phyloP scores from a whole-genome alignment of 2,329 filamentous ascomycete species.

The Diaporthe australafricana region DNA sequence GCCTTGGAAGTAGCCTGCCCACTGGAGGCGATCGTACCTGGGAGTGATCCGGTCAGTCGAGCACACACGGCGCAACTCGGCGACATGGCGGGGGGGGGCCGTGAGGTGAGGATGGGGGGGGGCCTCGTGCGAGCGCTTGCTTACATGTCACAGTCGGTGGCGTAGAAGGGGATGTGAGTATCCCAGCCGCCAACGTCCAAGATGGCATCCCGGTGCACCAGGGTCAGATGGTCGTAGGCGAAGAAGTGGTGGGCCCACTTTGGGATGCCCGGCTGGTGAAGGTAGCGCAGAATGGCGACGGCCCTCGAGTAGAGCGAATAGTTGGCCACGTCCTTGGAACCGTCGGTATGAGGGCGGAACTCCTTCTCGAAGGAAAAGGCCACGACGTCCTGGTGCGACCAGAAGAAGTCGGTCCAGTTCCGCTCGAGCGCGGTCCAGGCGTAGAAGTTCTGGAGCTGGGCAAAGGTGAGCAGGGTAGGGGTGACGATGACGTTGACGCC shows the following conservation, averaged over 20 bases:
- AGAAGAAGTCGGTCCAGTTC: slow-evolving; percentile 63
- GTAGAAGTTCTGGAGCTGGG: slow-evolving; percentile 67
- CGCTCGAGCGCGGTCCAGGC: slow-evolving; percentile 55
- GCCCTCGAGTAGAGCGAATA: slow-evolving; percentile 55
- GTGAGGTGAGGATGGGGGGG: too few species aligned
- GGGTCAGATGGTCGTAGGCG: slow-evolving; percentile 60
- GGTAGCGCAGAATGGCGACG: slow-evolving; percentile 49
- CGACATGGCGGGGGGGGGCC: neutral
- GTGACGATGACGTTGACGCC: slow-evolving; percentile 64
- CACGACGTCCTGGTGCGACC: slow-evolving; percentile 65
- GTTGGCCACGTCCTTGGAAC: slow-evolving; percentile 53
- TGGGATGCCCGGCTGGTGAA: slow-evolving; percentile 48
- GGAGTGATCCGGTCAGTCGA: neutral
- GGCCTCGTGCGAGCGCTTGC: neutral
- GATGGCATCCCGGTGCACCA: slow-evolving; percentile 60
- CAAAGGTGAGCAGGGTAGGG: slow-evolving; percentile 62
- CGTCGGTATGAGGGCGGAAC: slow-evolving; percentile 45
- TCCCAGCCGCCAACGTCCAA: slow-evolving; percentile 62
- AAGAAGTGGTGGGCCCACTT: slow-evolving; percentile 63
- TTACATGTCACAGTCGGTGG: slow-evolving; percentile 59
- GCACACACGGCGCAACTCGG: neutral
- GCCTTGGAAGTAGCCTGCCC: slow-evolving; percentile 54
- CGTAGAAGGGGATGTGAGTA: slow-evolving; percentile 62
- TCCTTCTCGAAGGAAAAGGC: slow-evolving; percentile 56
- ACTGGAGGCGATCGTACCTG: slow-evolving; percentile 53